Base-by-base conservation (phyloP, 306 rosid species). In the Cucumis melo region DNA sequence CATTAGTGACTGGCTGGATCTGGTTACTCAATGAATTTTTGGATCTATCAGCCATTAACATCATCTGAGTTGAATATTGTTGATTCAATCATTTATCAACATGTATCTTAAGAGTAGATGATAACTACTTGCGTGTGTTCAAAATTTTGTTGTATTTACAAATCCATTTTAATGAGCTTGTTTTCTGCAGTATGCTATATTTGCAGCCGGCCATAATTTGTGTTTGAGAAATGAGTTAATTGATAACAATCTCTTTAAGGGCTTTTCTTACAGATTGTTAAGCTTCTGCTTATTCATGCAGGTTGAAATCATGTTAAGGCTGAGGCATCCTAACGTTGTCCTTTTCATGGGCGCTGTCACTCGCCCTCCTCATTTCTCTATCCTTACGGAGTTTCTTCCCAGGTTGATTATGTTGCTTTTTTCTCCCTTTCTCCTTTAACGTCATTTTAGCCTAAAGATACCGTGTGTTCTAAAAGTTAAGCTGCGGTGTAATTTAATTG, bases 331-430 rank as follows among this genome's bases (percentile, higher is more conserved):
- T 78, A 95, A 95, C 86, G 99, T 95, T 67, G 97, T 95, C 76
- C 99, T 95, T 84, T 95, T 95, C 85, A 95, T 95, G 97, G 99
- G 99, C 66, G 99, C 99, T 24, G 92, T 95, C 80, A 95, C 98
- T 77, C 91, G 96, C 10, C 75, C 96, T 64, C 99, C 99, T 23
- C 92, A 95, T 83, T 92, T 91, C 83, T 95, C 99, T 44, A 95
- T 95, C 83, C 86, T 95, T 82, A 95, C 96, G 14, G 99, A 95
- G 81, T 95, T 86, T 86, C 98, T 95, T 81, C 99, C 92, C n/a
- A 87, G 93, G 99, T 95, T 81, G 38, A 75, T 84, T 53, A 5
- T 73, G 92, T 88, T 82, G 29, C 63, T 77, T 77, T 61, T 61
- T 24, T 36, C 39, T 0, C 8, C 24, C 57, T 1, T 27, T 17